Base-by-base conservation (phyloP, 129 eudicot species). In the Flaveria trinervia region DNA sequence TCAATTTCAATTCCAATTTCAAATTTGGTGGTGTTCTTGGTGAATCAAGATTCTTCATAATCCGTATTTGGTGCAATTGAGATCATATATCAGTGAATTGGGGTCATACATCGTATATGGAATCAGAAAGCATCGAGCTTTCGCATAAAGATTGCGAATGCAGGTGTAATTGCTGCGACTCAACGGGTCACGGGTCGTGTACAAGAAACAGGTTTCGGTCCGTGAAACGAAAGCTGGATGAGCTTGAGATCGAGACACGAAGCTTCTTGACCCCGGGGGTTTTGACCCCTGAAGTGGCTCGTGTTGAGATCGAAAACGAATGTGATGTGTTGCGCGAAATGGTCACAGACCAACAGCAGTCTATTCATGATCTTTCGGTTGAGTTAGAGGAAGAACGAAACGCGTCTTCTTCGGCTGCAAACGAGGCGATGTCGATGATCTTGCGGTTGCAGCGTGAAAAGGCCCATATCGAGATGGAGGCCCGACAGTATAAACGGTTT, bases 351-450 rank as follows among this genome's bases (percentile, higher is more conserved):
- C 97, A 92, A 74, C 96, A 92, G 64, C 81, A 80, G 44, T 84
- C 82, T 4, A 92, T 92, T 73, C 81, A 75, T 55, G 92, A 86
- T 20, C 89, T 92, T 22, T 70, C 83, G 4, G 11, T 57, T 17
- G 96, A 92, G 41, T 68, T 92, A 62, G 97, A 92, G 9, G 92
- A 92, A 82, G 97, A 89, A 71, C 81, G 96, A 26, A 86, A 92
- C 36, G 97, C 97, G 1, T 71, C 97, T 0, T 88, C 97, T 2
- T 89, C 97, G 0, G 96, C 96, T 72, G 92, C 96, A 14, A 90
- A 90, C 45, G 96, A 88, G 75, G 92, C 96, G 3, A 92, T 92
- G 96, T 89, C 97, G 5, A 92, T 92, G 97, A 92, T 92, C 23
- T 81, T 92, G 79, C 82, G 97, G 79, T 73, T 92, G 84, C 96